These are phyloP conservation scores for Metschnikowia vanudenii DNA, from an alignment of 805 yeast genomes.

Conservation along the genomic window DNA sequence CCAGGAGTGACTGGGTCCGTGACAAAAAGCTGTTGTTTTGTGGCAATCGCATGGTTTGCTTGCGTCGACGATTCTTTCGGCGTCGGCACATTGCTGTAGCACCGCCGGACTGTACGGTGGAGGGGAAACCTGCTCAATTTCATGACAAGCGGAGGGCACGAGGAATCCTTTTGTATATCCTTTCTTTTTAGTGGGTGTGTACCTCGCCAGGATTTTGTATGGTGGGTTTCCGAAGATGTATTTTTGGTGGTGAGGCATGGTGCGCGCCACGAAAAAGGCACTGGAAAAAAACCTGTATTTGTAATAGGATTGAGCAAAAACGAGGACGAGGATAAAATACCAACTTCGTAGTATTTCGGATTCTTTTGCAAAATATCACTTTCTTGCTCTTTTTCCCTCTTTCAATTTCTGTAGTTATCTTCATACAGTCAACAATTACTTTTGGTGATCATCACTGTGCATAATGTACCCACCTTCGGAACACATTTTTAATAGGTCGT, in stretches of 20 bases:
- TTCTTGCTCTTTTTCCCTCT: too few species aligned
- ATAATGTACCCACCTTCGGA: too few species aligned
- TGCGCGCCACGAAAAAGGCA: too few species aligned
- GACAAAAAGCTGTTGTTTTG: slow-evolving; percentile 71
- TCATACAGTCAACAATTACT: too few species aligned
- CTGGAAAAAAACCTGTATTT: too few species aligned
- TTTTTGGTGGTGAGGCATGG: not conserved
- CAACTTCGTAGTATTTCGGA: too few species aligned
- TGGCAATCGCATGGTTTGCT: slow-evolving; percentile 48
- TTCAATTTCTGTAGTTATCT: too few species aligned
- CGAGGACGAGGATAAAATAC: not conserved
- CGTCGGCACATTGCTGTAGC: slow-evolving; percentile 2
- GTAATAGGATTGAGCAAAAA: not conserved
- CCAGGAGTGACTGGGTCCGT: slow-evolving; percentile 87
- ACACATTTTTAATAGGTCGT: too few species aligned
- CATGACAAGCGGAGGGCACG: not conserved
- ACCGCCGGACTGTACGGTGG: not conserved
- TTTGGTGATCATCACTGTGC: too few species aligned
- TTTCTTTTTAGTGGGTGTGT: not conserved
- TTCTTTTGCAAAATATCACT: too few species aligned
- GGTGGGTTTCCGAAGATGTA: not conserved
- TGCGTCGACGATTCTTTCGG: slow-evolving; percentile 31
- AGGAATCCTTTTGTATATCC: too few species aligned
- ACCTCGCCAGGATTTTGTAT: too few species aligned
- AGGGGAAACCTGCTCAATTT: not conserved